Percentiles rank a stretch among this genome's conserved stretches.
These are phyloP conservation scores for Colletotrichum chrysophilum DNA, from an alignment of 2,329 filamentous ascomycete genomes.

Conservation along the genomic window DNA sequence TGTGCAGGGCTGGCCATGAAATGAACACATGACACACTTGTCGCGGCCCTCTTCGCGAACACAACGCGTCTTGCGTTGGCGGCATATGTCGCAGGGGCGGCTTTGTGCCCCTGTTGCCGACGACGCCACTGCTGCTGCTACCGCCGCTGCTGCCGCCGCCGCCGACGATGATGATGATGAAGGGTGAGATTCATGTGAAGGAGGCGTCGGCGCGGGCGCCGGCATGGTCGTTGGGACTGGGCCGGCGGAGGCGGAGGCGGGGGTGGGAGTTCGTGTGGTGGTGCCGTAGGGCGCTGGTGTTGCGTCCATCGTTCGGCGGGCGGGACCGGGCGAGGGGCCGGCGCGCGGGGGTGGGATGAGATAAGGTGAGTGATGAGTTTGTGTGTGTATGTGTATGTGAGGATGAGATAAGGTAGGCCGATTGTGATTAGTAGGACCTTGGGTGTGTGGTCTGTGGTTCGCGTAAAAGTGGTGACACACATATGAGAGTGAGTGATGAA, in stretches of 20 bases:
- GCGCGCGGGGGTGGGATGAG: not conserved
- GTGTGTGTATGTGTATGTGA: not conserved
- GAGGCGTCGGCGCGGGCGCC: not conserved
- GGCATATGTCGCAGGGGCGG: constrained; percentile 68
- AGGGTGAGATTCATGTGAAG: not conserved
- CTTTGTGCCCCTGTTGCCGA: constrained; percentile 14
- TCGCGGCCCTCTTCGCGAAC: constrained; percentile 64
- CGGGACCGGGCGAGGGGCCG: constrained; percentile 12
- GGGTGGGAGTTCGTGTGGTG: not conserved
- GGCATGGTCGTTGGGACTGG: not conserved
- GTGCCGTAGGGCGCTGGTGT: constrained; percentile 9
- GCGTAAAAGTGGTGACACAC: constrained; percentile 11
- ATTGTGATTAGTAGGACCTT: not conserved
- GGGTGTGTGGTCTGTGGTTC: not conserved
- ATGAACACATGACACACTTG: constrained; percentile 68
- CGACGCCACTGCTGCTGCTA: not conserved
- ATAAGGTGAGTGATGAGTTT: not conserved
- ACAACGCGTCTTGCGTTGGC: constrained; percentile 69
- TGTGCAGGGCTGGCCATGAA: constrained; percentile 71
- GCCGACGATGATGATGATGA: not conserved
- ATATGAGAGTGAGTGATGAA: not conserved
- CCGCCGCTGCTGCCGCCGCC: not conserved
- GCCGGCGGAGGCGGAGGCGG: not conserved
- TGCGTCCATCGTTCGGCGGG: constrained; percentile 12
- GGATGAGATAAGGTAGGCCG: not conserved